A percentile compares a stretch with the other conserved stretches of the same genome.
Conservation (phyloP, 2,329 filamentous ascomycete genomes). For the Magnaporthiopsis incrustans region DNA sequence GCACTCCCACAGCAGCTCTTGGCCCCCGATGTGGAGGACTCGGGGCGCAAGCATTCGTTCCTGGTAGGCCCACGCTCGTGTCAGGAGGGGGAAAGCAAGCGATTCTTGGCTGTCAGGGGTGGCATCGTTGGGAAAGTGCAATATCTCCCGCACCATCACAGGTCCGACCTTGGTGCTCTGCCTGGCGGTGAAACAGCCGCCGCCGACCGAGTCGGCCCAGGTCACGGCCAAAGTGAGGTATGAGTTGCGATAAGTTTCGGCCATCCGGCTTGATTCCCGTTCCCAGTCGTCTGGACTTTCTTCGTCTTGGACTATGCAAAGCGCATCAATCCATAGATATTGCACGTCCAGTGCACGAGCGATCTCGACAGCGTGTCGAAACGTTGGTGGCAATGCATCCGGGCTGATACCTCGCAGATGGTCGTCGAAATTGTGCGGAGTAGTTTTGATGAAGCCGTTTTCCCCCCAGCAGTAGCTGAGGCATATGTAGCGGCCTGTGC, state of each 20-base stretch:
- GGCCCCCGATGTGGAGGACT: not conserved
- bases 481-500: not conserved
- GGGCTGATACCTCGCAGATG: not conserved
- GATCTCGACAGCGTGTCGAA: not conserved
- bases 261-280: not conserved
- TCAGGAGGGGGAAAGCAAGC: not conserved
- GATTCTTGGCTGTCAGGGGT: not conserved
- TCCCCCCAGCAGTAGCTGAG: not conserved
- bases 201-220: not conserved
- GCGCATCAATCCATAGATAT: not conserved
- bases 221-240: conserved; percentile 1
- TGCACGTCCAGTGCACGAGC: not conserved
- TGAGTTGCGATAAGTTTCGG: not conserved
- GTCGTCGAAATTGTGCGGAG: not conserved
- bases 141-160: not conserved
- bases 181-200: not conserved
- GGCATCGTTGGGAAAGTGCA: not conserved
- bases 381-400: not conserved
- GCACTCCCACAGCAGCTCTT: not conserved
- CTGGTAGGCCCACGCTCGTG: not conserved
- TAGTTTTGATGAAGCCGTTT: not conserved
- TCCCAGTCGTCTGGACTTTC: not conserved
- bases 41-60: not conserved
- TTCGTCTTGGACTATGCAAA: not conserved
- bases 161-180: not conserved